Evolutionary conservation across 306 rosid species (phyloP).

Genomic region (Arachis hypogaea): DNA sequence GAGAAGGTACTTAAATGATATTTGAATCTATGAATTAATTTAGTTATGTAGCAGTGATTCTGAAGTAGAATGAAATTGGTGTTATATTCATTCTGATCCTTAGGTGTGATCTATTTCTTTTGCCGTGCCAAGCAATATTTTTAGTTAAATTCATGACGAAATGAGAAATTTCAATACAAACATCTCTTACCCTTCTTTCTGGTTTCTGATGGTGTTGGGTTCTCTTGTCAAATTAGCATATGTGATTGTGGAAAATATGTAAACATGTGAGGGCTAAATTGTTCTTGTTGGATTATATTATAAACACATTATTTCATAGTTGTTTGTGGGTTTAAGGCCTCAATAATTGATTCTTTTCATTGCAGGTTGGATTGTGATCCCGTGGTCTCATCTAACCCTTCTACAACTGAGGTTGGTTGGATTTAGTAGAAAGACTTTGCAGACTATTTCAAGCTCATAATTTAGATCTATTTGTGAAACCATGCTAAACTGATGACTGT

Average conservation of each 20-base stretch:
- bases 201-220: constrained; percentile 29
- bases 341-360: constrained; percentile 38
- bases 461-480: constrained; percentile 6
- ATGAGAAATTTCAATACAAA: background rate
- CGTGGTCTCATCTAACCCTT: constrained; percentile 31
- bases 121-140: too few species aligned
- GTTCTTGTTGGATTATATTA: constrained; percentile 25
- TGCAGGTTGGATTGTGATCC: constrained; percentile 59
- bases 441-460: constrained; percentile 15
- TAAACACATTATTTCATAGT: constrained; percentile 17
- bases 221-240: constrained; percentile 8
- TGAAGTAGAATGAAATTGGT: too few species aligned
- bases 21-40: too few species aligned
- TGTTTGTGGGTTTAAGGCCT: constrained; percentile 19
- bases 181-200: constrained; percentile 6
- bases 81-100: too few species aligned
- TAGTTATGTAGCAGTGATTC: too few species aligned
- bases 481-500: background rate
- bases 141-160: too few species aligned
- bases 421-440: constrained; percentile 12
- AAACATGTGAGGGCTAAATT: background rate
- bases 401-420: constrained; percentile 55
- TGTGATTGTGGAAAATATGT: constrained; percentile 18
- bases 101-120: too few species aligned
- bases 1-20: too few species aligned